Conservation (phyloP, 805 yeast genomes). For the Schwanniomyces pseudopolymorphus region DNA sequence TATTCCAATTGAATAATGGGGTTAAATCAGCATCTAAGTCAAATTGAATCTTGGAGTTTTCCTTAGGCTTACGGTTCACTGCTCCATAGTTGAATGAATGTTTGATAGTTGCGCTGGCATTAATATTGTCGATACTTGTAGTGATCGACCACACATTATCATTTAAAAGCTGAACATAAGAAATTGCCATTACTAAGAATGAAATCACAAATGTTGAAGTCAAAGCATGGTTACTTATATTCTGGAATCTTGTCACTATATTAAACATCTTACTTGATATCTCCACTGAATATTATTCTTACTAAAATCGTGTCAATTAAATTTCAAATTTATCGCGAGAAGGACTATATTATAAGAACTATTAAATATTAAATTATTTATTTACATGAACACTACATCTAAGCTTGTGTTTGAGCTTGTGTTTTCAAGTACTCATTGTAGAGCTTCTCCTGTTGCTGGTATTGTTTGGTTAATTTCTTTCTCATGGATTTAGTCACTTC, state of each 20-base stretch:
- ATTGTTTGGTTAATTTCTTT: slow-evolving; percentile 79
- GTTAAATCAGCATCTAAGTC: slow-evolving; percentile 74
- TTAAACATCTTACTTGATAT: slow-evolving; percentile 26
- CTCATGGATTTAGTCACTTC: slow-evolving; percentile 81
- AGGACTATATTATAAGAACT: not conserved
- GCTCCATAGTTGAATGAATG: slow-evolving; percentile 70
- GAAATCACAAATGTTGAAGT: slow-evolving; percentile 50
- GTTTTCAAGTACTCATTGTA: slow-evolving; percentile 58
- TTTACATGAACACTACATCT: not conserved
- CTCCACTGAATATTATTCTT: not conserved
- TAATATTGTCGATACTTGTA: slow-evolving; percentile 34
- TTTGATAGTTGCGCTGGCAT: slow-evolving; percentile 44
- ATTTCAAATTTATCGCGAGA: not conserved
- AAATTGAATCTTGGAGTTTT: slow-evolving; percentile 68
- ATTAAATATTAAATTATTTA: not conserved
- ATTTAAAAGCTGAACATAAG: slow-evolving; percentile 48
- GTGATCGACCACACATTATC: slow-evolving; percentile 46
- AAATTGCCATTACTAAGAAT: slow-evolving; percentile 46
- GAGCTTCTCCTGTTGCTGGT: slow-evolving; percentile 78
- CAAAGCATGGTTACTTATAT: slow-evolving; percentile 52
- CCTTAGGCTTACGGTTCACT: slow-evolving; percentile 63
- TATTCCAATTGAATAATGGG: slow-evolving; percentile 91
- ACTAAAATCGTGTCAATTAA: not conserved
- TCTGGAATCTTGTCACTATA: slow-evolving; percentile 41
- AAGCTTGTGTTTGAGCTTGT: slow-evolving; percentile 1